Conservation (phyloP, 805 yeast species). For the Zygosaccharomyces bailii region DNA sequence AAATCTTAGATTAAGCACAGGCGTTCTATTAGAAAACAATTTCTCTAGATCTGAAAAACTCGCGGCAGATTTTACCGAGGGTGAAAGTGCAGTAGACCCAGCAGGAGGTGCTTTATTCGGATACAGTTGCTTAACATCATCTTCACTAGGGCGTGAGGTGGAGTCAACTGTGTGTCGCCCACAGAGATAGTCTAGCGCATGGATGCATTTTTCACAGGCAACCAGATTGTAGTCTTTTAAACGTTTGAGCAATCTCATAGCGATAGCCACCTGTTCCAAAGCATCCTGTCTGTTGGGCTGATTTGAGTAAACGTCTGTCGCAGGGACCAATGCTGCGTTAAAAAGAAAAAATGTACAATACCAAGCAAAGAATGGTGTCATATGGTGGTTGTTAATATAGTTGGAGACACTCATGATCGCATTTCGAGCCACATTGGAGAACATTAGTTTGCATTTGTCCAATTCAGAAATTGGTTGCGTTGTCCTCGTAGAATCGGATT, state of each 20-base stretch:
- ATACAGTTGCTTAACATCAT: neutral
- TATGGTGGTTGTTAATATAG: conserved; percentile 35
- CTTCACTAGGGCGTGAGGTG: neutral
- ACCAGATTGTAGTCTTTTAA: conserved; percentile 9
- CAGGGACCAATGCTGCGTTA: conserved; percentile 59
- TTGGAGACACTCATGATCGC: conserved; percentile 49
- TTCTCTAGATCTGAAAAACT: conserved; percentile 26
- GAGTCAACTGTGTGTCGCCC: neutral
- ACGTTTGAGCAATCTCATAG: conserved; percentile 1
- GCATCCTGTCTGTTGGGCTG: neutral
- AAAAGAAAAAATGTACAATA: conserved; percentile 60
- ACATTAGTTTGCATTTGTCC: conserved; percentile 47
- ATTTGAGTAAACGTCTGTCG: conserved; percentile 27
- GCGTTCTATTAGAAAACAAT: conserved; percentile 12
- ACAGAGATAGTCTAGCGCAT: conserved; percentile 10
- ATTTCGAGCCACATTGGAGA: conserved; percentile 46
- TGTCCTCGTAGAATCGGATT: conserved; percentile 35
- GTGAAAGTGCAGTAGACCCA: neutral
- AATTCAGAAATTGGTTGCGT: conserved; percentile 37
- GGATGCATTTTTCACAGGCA: conserved; percentile 13
- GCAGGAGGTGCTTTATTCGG: neutral
- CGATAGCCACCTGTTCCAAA: neutral
- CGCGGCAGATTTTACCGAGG: conserved; percentile 11
- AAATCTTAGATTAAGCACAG: neutral
- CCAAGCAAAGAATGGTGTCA: conserved; percentile 56